Evolutionary conservation across 108 stramenopile species (phyloP), one percentile per base, ranked within the genome.

Genomic region (Chaetoceros tenuissimus): DNA sequence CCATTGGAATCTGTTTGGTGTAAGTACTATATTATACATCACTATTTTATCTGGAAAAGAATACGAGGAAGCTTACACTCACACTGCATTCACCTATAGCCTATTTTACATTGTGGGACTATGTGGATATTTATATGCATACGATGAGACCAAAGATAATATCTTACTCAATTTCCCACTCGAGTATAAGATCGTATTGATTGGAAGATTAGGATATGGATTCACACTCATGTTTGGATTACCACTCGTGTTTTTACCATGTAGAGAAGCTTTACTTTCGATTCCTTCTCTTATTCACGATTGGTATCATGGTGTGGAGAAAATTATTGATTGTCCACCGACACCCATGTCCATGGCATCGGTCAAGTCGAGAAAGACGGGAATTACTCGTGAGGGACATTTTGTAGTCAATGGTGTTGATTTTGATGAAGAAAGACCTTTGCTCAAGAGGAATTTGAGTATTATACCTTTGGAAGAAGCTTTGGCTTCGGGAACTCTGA

Each of bases 211-310:
- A 30, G 85, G 89, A 19, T 84, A 67, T 56, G 84, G 89, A 5
- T 54, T 72, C 18, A 84, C 84, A 3, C 61, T 85, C 24, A 55
- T 81, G 45, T 45, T 85, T 18, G 89, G 71, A 16, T 63, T 84
- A 64, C 69, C 80, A 0, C 60, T 90, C 67, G 81, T 85, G 68
- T 55, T 81, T 7, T 57, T 90, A 28, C 89, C 89, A 16, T 90
- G 89, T 67, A 68, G 89, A 43, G 76, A 77, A 25, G 71, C 77
- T 0, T 55, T 78, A 5, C 46, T 80, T 17, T 23, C 30, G 0
- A 19, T 65, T 5, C 64, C 64, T 0, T 13, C 23, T 2, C 64
- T 57, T 20, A 57, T 56, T 31, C 66, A 0, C 53, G 66, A 28
- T 46, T 73, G 28, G 16, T 62, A 59, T 20, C 28, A 1, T 1